phyloP scores from a whole-genome alignment of 2,329 filamentous ascomycete genomes.

The Ascochyta rabiei region DNA sequence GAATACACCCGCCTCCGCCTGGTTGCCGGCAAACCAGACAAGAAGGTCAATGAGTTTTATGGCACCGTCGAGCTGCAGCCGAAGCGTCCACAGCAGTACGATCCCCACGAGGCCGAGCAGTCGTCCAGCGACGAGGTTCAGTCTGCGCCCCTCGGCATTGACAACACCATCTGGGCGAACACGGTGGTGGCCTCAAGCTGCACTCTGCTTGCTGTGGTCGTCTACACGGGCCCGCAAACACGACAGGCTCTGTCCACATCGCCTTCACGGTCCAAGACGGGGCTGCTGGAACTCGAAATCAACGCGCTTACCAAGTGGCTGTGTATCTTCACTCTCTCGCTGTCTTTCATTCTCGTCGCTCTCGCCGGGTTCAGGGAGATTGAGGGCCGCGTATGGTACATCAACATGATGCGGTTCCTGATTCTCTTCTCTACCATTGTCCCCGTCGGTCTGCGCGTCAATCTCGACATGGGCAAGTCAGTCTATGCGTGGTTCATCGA shows the following conservation, averaged over 20 bases:
- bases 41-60: constrained; percentile 91
- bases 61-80: constrained; percentile 82
- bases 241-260: constrained; percentile 92
- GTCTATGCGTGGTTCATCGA: constrained; percentile 97
- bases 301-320: constrained; percentile 97
- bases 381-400: constrained; percentile 79
- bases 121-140: constrained; percentile 42
- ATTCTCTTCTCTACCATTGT: constrained; percentile 99
- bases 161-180: constrained; percentile 99
- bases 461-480: constrained; percentile 95
- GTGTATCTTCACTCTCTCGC: constrained; percentile 81
- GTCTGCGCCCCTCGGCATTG: constrained; percentile 81
- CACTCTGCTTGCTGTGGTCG: constrained; percentile 82
- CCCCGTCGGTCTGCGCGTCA: constrained; percentile 93
- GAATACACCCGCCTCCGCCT: constrained; percentile 73
- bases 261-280: constrained; percentile 89
- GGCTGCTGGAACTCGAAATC: constrained; percentile 92
- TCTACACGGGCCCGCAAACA: constrained; percentile 95
- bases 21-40: constrained; percentile 87
- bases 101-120: constrained; percentile 46
- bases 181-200: constrained; percentile 95
- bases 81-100: constrained; percentile 56
- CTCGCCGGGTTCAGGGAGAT: constrained; percentile 78
- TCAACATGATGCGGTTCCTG: constrained; percentile 97
- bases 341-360: constrained; percentile 88